Conservation (phyloP, 306 rosid species). For the Carpinus viminea region DNA sequence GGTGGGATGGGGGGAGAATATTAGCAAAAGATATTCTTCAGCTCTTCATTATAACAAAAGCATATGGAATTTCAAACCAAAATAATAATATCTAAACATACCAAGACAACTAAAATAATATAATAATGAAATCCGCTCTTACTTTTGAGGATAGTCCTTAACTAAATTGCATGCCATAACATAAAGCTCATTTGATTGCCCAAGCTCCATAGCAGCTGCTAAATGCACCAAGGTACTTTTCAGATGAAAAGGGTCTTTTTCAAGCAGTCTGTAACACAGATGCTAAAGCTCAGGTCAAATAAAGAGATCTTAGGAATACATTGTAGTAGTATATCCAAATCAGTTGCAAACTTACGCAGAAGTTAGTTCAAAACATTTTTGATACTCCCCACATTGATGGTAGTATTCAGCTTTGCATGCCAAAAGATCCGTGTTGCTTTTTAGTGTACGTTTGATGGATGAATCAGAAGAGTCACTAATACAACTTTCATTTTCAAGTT, state of each 20-base stretch:
- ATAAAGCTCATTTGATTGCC: conserved; percentile 94
- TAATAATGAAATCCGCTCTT: conserved; percentile 23
- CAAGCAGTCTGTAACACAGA: conserved; percentile 68
- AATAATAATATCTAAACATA: conserved; percentile 2
- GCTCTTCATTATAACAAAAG: not conserved
- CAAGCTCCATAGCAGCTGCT: conserved; percentile 97
- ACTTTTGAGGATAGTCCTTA: conserved; percentile 98
- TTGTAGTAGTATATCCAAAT: conserved; percentile 23
- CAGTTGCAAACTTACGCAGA: conserved; percentile 67
- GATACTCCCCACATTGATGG: conserved; percentile 95
- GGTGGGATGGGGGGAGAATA: not conserved
- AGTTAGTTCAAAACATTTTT: conserved; percentile 92
- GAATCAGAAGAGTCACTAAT: conserved; percentile 58
- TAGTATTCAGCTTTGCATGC: conserved; percentile 98
- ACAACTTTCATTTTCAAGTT: conserved; percentile 74
- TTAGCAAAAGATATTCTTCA: not conserved
- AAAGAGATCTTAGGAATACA: conserved; percentile 14
- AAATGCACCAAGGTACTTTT: conserved; percentile 90
- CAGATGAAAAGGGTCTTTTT: conserved; percentile 92
- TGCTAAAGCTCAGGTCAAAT: conserved; percentile 17
- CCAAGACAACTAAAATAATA: conserved; percentile 20
- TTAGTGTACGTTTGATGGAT: conserved; percentile 64
- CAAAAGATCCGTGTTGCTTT: conserved; percentile 80
- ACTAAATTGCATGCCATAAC: conserved; percentile 94
- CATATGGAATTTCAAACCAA: not conserved